Evolutionary conservation across 305 asterid genomes (phyloP).

Genomic region (Fraxinus velutina): DNA sequence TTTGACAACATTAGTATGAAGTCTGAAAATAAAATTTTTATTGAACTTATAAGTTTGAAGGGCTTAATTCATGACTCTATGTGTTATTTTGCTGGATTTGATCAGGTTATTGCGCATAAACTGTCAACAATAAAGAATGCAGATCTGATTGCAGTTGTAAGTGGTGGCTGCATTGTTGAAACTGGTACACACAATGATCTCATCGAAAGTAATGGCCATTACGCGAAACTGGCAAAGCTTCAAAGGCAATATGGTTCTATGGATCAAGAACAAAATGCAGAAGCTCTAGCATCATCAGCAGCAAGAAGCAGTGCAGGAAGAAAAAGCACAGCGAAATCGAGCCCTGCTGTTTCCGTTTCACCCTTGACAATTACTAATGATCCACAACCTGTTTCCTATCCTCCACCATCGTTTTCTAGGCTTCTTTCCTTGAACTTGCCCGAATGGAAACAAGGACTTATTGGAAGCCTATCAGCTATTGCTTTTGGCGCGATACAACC

Average conservation of each 20-base stretch:
- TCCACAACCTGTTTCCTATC: constrained; percentile 27
- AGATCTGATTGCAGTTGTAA: constrained; percentile 66
- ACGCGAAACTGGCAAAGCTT: constrained; percentile 53
- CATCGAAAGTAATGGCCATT: constrained; percentile 54
- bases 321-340: constrained; percentile 51
- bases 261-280: constrained; percentile 50
- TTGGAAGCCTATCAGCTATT: constrained; percentile 62
- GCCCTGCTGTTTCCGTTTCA: constrained; percentile 51
- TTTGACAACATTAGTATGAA: not conserved
- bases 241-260: constrained; percentile 57
- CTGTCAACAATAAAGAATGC: constrained; percentile 75
- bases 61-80: not conserved
- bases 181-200: constrained; percentile 64
- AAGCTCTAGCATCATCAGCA: constrained; percentile 34
- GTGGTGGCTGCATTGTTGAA: constrained; percentile 52
- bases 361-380: constrained; percentile 29
- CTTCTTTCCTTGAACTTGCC: constrained; percentile 55
- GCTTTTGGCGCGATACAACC: constrained; percentile 76
- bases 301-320: constrained; percentile 55
- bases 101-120: constrained; percentile 83
- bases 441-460: constrained; percentile 67
- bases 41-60: not conserved
- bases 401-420: constrained; percentile 54
- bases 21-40: not conserved
- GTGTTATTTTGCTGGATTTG: not conserved